These are phyloP conservation scores for Xylaria sp. DNA, from an alignment of 2,329 filamentous ascomycete species.

Conservation along the genomic window DNA sequence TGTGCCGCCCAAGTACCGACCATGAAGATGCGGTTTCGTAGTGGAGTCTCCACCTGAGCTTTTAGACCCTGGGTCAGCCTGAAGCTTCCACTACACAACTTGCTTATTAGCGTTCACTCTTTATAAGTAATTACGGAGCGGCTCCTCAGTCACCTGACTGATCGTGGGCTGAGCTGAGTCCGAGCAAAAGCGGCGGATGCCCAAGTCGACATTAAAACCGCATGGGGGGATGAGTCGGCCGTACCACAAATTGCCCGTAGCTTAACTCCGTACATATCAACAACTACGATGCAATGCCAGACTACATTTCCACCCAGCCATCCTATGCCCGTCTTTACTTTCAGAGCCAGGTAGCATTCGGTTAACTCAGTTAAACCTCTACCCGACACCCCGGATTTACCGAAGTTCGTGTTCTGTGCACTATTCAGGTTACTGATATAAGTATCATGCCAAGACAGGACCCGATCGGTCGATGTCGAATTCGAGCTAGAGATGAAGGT, in stretches of 20 bases:
- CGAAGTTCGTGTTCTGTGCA: background rate
- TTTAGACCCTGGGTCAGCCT: too few relatives aligned
- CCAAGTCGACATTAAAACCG: background rate
- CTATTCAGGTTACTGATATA: background rate
- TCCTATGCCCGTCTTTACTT: too few relatives aligned
- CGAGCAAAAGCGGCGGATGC: too few relatives aligned
- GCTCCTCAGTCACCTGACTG: too few relatives aligned
- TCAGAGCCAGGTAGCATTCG: background rate
- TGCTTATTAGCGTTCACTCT: too few relatives aligned
- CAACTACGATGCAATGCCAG: background rate
- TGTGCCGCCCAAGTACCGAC: background rate
- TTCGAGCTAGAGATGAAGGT: background rate
- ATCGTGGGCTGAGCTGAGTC: too few relatives aligned
- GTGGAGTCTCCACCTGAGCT: too few relatives aligned
- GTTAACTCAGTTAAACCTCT: background rate
- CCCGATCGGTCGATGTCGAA: background rate
- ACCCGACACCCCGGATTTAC: background rate
- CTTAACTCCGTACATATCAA: background rate
- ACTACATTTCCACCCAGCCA: background rate
- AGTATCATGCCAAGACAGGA: background rate
- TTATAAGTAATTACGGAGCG: too few relatives aligned
- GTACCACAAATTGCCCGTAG: constrained; percentile 6
- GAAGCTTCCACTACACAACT: too few relatives aligned
- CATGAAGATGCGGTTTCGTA: too few relatives aligned
- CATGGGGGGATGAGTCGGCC: background rate